Evolutionary conservation across 352 stramenopile genomes (phyloP), one percentile per base, ranked within the genome.

Genomic region (Phytophthora multivora): DNA sequence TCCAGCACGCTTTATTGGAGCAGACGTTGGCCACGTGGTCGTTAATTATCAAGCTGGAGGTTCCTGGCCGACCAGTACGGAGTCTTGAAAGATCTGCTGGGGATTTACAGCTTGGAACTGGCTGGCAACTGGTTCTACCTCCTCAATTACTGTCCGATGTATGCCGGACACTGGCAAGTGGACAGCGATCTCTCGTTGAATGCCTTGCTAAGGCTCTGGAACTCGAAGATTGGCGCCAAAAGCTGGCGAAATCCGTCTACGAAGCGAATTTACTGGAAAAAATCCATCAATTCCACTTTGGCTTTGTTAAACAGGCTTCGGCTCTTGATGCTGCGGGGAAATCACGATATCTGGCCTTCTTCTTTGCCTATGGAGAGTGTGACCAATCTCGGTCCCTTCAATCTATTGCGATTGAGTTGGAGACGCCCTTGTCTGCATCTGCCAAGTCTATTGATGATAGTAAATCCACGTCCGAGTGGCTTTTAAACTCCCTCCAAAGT

Each of bases 21-120:
- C 63, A 80, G 25, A 62, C 69, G 3, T 40, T 89, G 19, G 63
- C 85, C 8, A 42, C 41, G 7, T 89, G 80, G 80, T 76, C 80
- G 8, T 36, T 82, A 10, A 63, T 88, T 12, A 47, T 69, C 2
- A 72, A 69, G 8, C 31, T 80, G 3, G 80, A 89, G 35, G 47
- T 78, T 5, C 61, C 69, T 7, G 48, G 25, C 0, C 30, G 42
- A 7, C 49, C 73, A 4, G 26, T 73, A 6, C 68, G 65, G 21
- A 73, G 46, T 40, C 63, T 86, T 13, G 71, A 81, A 45, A 56
- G 48, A 2, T 75, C 25, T 12, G 63, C 65, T 5, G 51, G 51
- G 16, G 59, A 71, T 41, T 26, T 83, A 4, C 50, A 81, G 10
- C 11, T 25, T 12, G 64, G 65, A 4, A 61, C 21, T 48, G 76